A percentile compares a stretch with the other conserved stretches of the same genome.
These are phyloP conservation scores for Diaporthe sp. DNA, from an alignment of 2,329 filamentous ascomycete genomes.

Conservation along the genomic window DNA sequence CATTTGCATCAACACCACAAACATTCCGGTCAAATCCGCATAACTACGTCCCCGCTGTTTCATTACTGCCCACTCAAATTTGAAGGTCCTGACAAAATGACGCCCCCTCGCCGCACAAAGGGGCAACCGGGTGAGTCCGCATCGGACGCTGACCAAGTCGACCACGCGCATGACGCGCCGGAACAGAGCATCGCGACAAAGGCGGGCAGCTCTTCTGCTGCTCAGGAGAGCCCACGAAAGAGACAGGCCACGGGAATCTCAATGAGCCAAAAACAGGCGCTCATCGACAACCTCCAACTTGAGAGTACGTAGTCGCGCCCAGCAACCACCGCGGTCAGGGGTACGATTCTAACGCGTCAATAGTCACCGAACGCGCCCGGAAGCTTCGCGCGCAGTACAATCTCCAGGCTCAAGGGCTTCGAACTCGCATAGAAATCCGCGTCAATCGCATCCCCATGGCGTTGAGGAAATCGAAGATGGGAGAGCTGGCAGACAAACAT, in stretches of 20 bases:
- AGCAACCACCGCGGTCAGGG: background rate
- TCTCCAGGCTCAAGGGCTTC: slow-evolving; percentile 86
- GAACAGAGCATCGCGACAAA: slow-evolving; percentile 50
- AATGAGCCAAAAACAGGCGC: slow-evolving; percentile 81
- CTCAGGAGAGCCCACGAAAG: slow-evolving; percentile 70
- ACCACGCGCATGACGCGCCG: slow-evolving; percentile 42
- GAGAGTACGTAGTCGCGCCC: slow-evolving; percentile 72
- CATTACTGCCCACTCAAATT: background rate
- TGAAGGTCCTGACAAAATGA: slow-evolving; percentile 57
- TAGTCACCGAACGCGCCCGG: slow-evolving; percentile 88
- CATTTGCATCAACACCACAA: slow-evolving; percentile 18
- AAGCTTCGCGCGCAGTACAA: slow-evolving; percentile 91
- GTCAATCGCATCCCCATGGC: slow-evolving; percentile 90
- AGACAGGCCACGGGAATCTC: slow-evolving; percentile 73
- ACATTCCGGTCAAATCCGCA: background rate
- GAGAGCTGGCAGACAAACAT: slow-evolving; percentile 68
- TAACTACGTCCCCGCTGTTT: background rate
- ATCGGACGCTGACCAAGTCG: slow-evolving; percentile 43
- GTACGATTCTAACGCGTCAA: slow-evolving; percentile 38
- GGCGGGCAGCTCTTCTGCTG: slow-evolving; percentile 50
- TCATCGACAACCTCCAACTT: slow-evolving; percentile 90
- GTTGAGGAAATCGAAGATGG: slow-evolving; percentile 84
- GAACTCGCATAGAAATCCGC: slow-evolving; percentile 90
- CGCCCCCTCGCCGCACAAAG: slow-evolving; percentile 59
- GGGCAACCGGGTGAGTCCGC: slow-evolving; percentile 57